Evolutionary conservation across 371 early-diverging fungal genomes (phyloP), one percentile per base, ranked within the genome.

Genomic region (Coemansia sp.): DNA sequence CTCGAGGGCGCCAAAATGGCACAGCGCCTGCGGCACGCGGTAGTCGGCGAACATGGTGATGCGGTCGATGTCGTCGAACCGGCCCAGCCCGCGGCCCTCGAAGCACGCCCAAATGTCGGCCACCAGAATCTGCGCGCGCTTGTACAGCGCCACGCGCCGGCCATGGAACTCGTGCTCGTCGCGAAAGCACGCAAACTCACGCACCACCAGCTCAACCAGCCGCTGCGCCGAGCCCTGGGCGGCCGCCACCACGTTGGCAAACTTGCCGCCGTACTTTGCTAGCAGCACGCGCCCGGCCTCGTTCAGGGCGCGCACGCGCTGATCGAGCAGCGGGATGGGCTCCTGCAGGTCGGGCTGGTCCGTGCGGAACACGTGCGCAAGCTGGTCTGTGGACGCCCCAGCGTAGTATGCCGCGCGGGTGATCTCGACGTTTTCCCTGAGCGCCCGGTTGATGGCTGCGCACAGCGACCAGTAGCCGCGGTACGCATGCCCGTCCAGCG

Each of bases 1-100:
- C 48, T 77, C 61, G 9, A 94, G 81, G 4, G 86, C 80, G 30
- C 87, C 90, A 13, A 93, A 76, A 57, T 89, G 84, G 62, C 86
- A 84, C 35, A 94, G 79, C 4, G 89, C 86, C 83, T 90, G 83
- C 16, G 77, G 78, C n/a, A 81, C 79, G 11, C 92, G 82, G 64
- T 94, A 94, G 79, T 94, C 94, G 5, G 94, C 94, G 87, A 94
- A 93, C 93, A 94, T 94, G 16, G 94, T 94, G 53, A 94, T 84
- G 4, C 79, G 59, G 68, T 90, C 90, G 71, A 94, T 93, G 68
- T 93, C 92, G 30, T 79, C 51, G 72, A 93, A 93, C 6, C 67
- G 47, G 1, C 93, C 92, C 55, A 70, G 70, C 0, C 75, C 70
- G 63, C 78, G 40, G 35, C 91, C 90, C 72, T 92, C 89, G 63